phyloP scores from a whole-genome alignment of 2,329 filamentous ascomycete species.

The Hypoxylon rubiginosum region DNA sequence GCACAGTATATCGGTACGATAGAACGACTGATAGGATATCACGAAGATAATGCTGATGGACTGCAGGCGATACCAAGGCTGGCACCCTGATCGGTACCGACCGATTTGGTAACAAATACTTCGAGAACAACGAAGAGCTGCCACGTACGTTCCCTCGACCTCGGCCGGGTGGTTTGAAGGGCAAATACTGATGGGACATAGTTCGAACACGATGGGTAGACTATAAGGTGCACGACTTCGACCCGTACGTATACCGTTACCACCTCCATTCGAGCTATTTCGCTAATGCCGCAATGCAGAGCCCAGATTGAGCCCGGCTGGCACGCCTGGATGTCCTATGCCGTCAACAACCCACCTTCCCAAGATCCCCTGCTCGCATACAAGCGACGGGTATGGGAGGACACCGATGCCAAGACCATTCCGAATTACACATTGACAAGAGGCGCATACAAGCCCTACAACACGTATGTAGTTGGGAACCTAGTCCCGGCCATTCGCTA shows the following conservation, averaged over 20 bases:
- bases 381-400: conserved; percentile 80
- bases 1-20: conserved; percentile 68
- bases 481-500: conserved; percentile 19
- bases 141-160: conserved; percentile 73
- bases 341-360: conserved; percentile 86
- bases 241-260: conserved; percentile 68
- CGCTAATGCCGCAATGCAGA: conserved; percentile 55
- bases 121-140: conserved; percentile 94
- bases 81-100: conserved; percentile 88
- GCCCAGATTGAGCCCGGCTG: conserved; percentile 94
- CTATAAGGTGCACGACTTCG: conserved; percentile 89
- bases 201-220: conserved; percentile 98
- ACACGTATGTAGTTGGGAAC: conserved; percentile 77
- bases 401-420: conserved; percentile 73
- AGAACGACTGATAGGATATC: background rate
- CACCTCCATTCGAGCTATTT: background rate
- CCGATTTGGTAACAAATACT: conserved; percentile 97
- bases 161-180: background rate
- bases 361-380: conserved; percentile 79
- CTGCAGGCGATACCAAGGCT: conserved; percentile 92
- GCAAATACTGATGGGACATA: conserved; percentile 54
- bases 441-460: conserved; percentile 92
- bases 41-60: conserved; percentile 25
- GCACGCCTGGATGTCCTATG: conserved; percentile 98
- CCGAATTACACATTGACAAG: conserved; percentile 82